These are phyloP conservation scores for Syzygium oleosum DNA, from an alignment of 345 rosid genomes.

Conservation along the genomic window DNA sequence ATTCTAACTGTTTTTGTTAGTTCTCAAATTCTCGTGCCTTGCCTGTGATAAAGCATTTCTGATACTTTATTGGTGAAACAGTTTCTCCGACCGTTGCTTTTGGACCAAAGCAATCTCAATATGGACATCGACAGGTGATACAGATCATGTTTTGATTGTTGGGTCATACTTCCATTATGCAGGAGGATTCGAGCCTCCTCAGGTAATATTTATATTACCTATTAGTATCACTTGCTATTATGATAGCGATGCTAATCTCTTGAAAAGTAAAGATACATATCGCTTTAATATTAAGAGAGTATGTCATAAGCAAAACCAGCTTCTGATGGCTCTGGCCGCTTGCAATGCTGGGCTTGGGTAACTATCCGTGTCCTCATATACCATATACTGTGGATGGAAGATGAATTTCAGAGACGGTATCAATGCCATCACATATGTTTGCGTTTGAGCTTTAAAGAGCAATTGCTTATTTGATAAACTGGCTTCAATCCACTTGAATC, in stretches of 20 bases:
- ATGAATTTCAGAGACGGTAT: not conserved
- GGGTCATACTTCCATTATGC: slow-evolving; percentile 86
- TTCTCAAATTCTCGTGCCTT: not conserved
- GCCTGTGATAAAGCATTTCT: not conserved
- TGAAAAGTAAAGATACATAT: not conserved
- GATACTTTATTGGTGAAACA: slow-evolving; percentile 6
- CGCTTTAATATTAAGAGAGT: not conserved
- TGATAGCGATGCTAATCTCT: not conserved
- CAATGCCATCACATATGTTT: not conserved
- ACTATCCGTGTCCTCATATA: not conserved
- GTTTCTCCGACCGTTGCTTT: slow-evolving; percentile 86
- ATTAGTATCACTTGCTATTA: not conserved
- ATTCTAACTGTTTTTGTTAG: not conserved
- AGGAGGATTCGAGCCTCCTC: slow-evolving; percentile 84
- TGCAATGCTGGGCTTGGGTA: not conserved
- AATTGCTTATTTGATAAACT: not conserved
- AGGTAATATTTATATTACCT: slow-evolving; percentile 25
- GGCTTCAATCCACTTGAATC: not conserved
- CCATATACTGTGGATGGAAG: not conserved
- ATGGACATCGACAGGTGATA: slow-evolving; percentile 82
- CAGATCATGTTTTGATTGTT: slow-evolving; percentile 75
- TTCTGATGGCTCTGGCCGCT: not conserved
- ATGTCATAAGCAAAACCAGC: not conserved
- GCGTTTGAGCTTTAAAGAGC: not conserved
- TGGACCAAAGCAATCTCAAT: slow-evolving; percentile 85